Base-by-base conservation (phyloP, 2,329 filamentous ascomycete species). In the Huntiella omanensis region DNA sequence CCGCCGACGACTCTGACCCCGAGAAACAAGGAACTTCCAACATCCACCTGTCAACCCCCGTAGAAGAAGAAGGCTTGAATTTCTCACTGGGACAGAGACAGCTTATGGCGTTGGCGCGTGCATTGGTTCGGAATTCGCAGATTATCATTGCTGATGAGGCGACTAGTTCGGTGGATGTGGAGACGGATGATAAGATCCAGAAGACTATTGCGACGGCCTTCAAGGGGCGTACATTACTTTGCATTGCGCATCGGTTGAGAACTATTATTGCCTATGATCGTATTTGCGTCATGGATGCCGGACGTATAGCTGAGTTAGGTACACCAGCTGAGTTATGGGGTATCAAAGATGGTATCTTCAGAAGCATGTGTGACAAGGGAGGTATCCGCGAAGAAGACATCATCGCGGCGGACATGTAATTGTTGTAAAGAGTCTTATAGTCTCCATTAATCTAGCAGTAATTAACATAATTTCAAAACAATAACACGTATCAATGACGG, bases 61-160 rank as follows among this genome's bases (percentile, higher is more conserved):
- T 96, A 2, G 86, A 95, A 55, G 91, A 96, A 58, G 88, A 95
- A 63, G 91, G 91, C 0, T 71, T 94, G 51, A 96, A 96, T 62
- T 95, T 94, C 67, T 93, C 85, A 0, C 77, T 96, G 7, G 88
- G 88, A 5, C 88, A 96, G 64, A 77, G 91, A 3, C 91, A 96
- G 62, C 74, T 96, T 42, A 93, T 96, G 82, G 91, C 91, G 1
- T 70, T 98, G 1, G 87, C 87, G 0, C 78, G 91, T 1, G 91
- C 91, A 0, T 73, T 98, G 2, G 88, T 96, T 4, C 78, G 88
- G 34, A 77, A 80, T 38, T 82, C 80, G 1, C 84, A 82, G 54
- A 95, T 96, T 62, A 95, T 96, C 55, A 80, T 98, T 43, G 95
- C 88, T 61, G 91, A 98, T 65, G 91, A 98, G 62, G 91, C 91